Conservation (phyloP, 1,139 yeast species). For the Pichia sp. region DNA sequence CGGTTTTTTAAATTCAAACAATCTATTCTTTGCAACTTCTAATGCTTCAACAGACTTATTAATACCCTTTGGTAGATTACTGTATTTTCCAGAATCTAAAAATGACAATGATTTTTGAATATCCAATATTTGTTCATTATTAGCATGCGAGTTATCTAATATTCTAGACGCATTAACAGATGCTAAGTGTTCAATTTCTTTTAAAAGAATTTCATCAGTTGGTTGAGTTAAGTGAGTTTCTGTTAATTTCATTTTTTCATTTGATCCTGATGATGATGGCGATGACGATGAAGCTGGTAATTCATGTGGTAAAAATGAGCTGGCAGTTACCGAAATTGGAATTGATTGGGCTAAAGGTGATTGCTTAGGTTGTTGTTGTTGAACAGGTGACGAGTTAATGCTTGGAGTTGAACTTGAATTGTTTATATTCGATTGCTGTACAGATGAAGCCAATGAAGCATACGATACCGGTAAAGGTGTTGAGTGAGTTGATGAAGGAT, state of each 20-base stretch:
- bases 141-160: constrained; percentile 3
- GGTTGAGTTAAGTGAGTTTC: not conserved
- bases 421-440: not conserved
- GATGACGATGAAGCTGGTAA: not conserved
- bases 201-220: not conserved
- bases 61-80: constrained; percentile 42
- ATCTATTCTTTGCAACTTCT: constrained; percentile 39
- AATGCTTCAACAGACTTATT: constrained; percentile 41
- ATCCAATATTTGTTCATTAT: constrained; percentile 6
- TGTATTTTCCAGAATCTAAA: constrained; percentile 17
- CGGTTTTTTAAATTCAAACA: constrained; percentile 21
- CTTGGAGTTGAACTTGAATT: constrained; percentile 1
- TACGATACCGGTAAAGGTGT: constrained; percentile 7
- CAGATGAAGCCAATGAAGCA: constrained; percentile 10
- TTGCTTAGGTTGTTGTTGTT: not conserved
- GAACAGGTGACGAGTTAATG: not conserved
- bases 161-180: constrained; percentile 10
- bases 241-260: not conserved
- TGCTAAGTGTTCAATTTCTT: constrained; percentile 10
- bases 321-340: not conserved
- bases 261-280: not conserved
- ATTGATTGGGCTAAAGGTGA: not conserved
- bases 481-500: not conserved
- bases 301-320: too few relatives aligned
- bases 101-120: constrained; percentile 17